Conservation (phyloP, 2,329 filamentous ascomycete species). For the Aschersonia sp. region DNA sequence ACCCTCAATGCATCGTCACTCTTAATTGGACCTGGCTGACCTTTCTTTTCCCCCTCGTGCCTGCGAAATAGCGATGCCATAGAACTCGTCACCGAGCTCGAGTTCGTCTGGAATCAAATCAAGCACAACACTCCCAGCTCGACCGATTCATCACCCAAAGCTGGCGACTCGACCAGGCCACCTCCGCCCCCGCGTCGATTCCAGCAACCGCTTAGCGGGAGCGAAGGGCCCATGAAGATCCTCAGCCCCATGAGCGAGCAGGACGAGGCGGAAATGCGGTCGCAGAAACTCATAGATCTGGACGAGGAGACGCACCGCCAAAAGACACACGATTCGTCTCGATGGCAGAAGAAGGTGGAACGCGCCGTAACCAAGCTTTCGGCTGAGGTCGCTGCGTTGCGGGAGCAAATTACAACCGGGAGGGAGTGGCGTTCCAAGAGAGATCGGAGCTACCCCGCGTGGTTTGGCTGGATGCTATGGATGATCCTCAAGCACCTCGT, state of each 20-base stretch:
- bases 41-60: background rate
- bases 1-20: too few species aligned
- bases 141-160: slow-evolving; percentile 40
- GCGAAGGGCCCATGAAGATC: slow-evolving; percentile 48
- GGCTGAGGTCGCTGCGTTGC: slow-evolving; percentile 78
- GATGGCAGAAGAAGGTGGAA: slow-evolving; percentile 75
- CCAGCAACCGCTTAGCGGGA: slow-evolving; percentile 30
- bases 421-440: slow-evolving; percentile 56
- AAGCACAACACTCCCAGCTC: slow-evolving; percentile 67
- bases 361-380: slow-evolving; percentile 78
- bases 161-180: slow-evolving; percentile 16
- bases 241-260: slow-evolving; percentile 79
- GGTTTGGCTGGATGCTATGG: slow-evolving; percentile 60
- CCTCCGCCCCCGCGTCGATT: slow-evolving; percentile 21
- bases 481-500: slow-evolving; percentile 56
- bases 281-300: slow-evolving; percentile 30
- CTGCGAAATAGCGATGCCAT: slow-evolving; percentile 51
- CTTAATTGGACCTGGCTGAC: too few species aligned
- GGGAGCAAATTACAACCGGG: slow-evolving; percentile 76
- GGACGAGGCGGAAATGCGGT: slow-evolving; percentile 49
- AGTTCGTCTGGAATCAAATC: slow-evolving; percentile 98
- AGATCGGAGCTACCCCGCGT: slow-evolving; percentile 50
- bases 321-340: slow-evolving; percentile 24
- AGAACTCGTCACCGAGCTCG: slow-evolving; percentile 84
- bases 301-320: slow-evolving; percentile 23